Evolutionary conservation across 768 basidiomycete genomes (phyloP).

Genomic region (Holtermannia corniformis): DNA sequence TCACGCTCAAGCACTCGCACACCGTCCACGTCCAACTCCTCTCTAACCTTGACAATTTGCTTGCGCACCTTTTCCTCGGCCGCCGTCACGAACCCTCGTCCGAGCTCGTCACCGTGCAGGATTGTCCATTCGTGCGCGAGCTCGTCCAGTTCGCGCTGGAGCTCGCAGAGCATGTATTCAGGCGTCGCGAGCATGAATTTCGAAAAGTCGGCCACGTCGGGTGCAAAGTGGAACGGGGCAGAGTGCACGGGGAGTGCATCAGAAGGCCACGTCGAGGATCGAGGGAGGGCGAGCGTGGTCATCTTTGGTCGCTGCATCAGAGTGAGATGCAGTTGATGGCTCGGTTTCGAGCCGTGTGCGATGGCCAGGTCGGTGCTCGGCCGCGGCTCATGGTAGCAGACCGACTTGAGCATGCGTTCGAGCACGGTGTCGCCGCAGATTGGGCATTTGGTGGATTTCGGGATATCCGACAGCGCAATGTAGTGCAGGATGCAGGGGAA

Average conservation of each 20-base stretch:
- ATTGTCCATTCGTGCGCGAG: conserved; percentile 60
- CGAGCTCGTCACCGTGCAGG: conserved; percentile 63
- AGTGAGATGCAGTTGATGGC: conserved; percentile 59
- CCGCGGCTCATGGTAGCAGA: conserved; percentile 66
- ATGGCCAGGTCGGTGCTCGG: background rate
- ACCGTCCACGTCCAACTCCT: conserved; percentile 59
- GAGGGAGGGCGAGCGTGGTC: conserved; percentile 86
- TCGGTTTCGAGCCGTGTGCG: conserved; percentile 4
- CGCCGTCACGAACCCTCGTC: conserved; percentile 66
- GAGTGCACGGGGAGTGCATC: conserved; percentile 83
- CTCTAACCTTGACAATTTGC: conserved; percentile 65
- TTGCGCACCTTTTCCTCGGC: conserved; percentile 66
- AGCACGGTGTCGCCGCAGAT: conserved; percentile 92
- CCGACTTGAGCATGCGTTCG: conserved; percentile 79
- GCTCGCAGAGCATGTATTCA: conserved; percentile 63
- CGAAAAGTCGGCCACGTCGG: conserved; percentile 74
- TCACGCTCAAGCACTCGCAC: conserved; percentile 59
- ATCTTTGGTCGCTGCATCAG: conserved; percentile 88
- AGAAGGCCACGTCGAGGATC: conserved; percentile 86
- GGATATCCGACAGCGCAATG: conserved; percentile 66
- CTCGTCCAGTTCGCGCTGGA: conserved; percentile 62
- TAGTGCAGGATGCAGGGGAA: conserved; percentile 91
- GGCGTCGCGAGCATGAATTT: conserved; percentile 97
- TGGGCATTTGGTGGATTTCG: conserved; percentile 84
- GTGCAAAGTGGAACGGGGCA: conserved; percentile 91